phyloP scores from a whole-genome alignment of 2,329 filamentous ascomycete genomes.

The Colletotrichum aenigma region DNA sequence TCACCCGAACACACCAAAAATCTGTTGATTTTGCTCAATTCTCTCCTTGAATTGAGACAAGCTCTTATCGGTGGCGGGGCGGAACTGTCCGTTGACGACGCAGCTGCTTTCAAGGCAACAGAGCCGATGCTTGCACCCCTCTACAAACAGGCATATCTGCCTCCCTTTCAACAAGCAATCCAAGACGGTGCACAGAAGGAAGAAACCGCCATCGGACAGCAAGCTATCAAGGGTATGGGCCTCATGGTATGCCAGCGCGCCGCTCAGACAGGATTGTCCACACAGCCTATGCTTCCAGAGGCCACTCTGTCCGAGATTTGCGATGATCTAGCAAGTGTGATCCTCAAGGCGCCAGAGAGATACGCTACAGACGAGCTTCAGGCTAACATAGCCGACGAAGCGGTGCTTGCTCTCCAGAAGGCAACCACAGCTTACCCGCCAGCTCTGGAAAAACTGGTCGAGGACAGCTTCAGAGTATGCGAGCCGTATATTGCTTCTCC shows the following conservation, averaged over 20 bases:
- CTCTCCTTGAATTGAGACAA: conserved; percentile 52
- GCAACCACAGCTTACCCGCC: conserved; percentile 37
- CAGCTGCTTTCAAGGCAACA: conserved; percentile 38
- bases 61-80: conserved; percentile 36
- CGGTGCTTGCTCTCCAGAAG: conserved; percentile 43
- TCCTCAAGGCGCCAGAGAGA: conserved; percentile 28
- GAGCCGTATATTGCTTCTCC: neutral
- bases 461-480: conserved; percentile 12
- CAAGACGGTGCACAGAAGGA: conserved; percentile 35
- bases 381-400: conserved; percentile 40
- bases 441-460: conserved; percentile 38
- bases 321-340: conserved; percentile 26
- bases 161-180: conserved; percentile 34
- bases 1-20: conserved; percentile 55
- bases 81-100: conserved; percentile 37
- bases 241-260: conserved; percentile 46
- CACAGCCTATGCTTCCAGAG: conserved; percentile 11
- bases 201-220: conserved; percentile 43
- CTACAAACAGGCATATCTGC: conserved; percentile 48
- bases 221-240: conserved; percentile 51
- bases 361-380: conserved; percentile 14
- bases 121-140: conserved; percentile 43
- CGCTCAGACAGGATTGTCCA: conserved; percentile 20
- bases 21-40: conserved; percentile 54
- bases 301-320: conserved; percentile 38